Conservation (phyloP, 306 rosid genomes). For the Trichosanthes cucumerina region DNA sequence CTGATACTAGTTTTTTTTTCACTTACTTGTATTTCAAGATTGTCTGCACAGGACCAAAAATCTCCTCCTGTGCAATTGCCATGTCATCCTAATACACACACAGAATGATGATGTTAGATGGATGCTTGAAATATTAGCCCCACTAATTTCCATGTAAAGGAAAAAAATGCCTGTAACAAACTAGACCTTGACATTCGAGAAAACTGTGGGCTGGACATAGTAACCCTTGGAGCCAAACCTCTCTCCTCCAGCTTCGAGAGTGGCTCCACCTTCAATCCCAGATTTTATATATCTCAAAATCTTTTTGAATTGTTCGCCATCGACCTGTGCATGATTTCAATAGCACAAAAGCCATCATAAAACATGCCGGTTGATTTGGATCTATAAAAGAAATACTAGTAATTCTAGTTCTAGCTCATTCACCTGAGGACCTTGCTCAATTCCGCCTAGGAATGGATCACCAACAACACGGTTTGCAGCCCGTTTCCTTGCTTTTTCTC, state of each 20-base stretch:
- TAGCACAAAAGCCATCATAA: neutral
- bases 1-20: neutral
- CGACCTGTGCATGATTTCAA: constrained; percentile 28
- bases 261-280: constrained; percentile 73
- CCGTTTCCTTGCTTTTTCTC: constrained; percentile 71
- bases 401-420: constrained; percentile 4
- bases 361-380: neutral
- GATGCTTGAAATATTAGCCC: neutral
- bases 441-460: constrained; percentile 73
- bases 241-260: constrained; percentile 82
- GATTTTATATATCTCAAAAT: constrained; percentile 52
- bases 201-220: constrained; percentile 80
- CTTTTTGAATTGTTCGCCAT: constrained; percentile 69
- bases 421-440: constrained; percentile 99
- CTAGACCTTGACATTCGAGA: constrained; percentile 68
- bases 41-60: constrained; percentile 89
- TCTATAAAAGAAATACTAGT: neutral
- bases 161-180: neutral
- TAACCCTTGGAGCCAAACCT: constrained; percentile 60
- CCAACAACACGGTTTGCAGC: constrained; percentile 76
- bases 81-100: constrained; percentile 50
- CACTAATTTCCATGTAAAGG: neutral
- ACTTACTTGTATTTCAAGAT: constrained; percentile 78
- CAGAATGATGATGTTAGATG: constrained; percentile 7
- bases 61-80: constrained; percentile 78